phyloP scores from a whole-genome alignment of 2,329 filamentous ascomycete species.

The Hypoxylon sp. region DNA sequence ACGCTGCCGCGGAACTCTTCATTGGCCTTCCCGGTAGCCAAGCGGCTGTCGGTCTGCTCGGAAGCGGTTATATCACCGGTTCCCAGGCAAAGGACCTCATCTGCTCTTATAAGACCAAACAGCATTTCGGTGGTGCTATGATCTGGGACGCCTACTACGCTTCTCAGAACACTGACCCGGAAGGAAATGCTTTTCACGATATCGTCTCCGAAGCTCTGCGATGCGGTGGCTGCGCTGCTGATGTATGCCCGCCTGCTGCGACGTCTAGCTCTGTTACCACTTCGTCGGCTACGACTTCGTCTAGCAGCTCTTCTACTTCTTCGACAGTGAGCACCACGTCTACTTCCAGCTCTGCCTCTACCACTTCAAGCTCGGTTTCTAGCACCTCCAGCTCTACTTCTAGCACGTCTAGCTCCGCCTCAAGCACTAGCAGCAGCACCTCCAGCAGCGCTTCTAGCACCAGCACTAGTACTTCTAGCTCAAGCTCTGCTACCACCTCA shows the following conservation, averaged over 20 bases:
- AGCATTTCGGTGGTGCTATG: conserved; percentile 63
- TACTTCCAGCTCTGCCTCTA: conserved; percentile 10
- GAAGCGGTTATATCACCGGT: conserved; percentile 56
- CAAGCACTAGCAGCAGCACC: conserved; percentile 8
- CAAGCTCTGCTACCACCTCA: conserved; percentile 5
- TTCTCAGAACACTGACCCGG: conserved; percentile 51
- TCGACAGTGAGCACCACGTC: conserved; percentile 17
- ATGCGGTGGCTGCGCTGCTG: conserved; percentile 56
- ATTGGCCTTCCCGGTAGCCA: conserved; percentile 60
- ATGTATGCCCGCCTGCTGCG: conserved; percentile 36
- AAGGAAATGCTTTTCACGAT: conserved; percentile 58
- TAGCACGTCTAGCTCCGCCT: not conserved
- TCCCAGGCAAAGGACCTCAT: conserved; percentile 57
- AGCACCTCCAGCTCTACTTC: conserved; percentile 13
- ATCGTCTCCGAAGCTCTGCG: conserved; percentile 57
- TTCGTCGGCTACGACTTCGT: conserved; percentile 26
- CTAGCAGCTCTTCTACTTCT: conserved; percentile 20
- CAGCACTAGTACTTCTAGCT: conserved; percentile 12
- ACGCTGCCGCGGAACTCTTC: conserved; percentile 62
- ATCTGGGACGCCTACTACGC: conserved; percentile 62
- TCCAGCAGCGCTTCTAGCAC: conserved; percentile 5
- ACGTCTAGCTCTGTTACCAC: conserved; percentile 33
- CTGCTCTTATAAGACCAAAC: conserved; percentile 56
- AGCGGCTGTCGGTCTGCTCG: conserved; percentile 48
- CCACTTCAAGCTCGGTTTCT: conserved; percentile 10